Evolutionary conservation across 2,329 filamentous ascomycete genomes (phyloP), one percentile per base, ranked within the genome.

Genomic region (Venturia effusa): DNA sequence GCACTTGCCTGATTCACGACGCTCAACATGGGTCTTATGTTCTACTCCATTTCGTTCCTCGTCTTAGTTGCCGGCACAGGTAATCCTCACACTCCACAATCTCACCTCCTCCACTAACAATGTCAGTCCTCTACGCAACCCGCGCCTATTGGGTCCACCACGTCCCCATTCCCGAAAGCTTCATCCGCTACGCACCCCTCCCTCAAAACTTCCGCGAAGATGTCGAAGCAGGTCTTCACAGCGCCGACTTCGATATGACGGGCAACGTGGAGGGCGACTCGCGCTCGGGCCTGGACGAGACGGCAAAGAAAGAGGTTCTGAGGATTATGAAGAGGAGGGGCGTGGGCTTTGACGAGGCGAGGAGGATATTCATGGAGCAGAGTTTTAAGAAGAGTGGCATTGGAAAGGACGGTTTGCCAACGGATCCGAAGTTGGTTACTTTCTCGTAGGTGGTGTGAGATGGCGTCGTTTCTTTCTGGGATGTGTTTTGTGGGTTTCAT

Each of bases 361-460:
- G 94, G 69, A 83, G 90, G 70, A 82, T 91, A 57, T 95, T 89
- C 73, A 94, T 92, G 77, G 89, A 97, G 78, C 85, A 89, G 70
- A 81, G 87, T 65, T 96, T 99, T 77, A 86, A 85, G 73, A 91
- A 87, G 73, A 90, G 96, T 71, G 89, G 90, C 61, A 97, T 99
- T 73, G 91, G 87, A 1, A 83, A 89, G 5, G 94, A 99, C 75
- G 94, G 94, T 4, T 79, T 87, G 69, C 94, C 94, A 67, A 83
- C 86, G 73, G 93, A 97, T 79, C 92, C 92, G 67, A 97, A 97
- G 79, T 96, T 96, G 73, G 92, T 97, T 66, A 95, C 90, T 73
- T 97, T 97, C 76, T 90, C 87, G 66, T 89, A 72, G 82, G 37
- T 24, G 43, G 60, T 27, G 3, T 15, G 41, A 34, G 15, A 10